phyloP scores from a whole-genome alignment of 352 stramenopile species.

The Elongisporangium prolatum region DNA sequence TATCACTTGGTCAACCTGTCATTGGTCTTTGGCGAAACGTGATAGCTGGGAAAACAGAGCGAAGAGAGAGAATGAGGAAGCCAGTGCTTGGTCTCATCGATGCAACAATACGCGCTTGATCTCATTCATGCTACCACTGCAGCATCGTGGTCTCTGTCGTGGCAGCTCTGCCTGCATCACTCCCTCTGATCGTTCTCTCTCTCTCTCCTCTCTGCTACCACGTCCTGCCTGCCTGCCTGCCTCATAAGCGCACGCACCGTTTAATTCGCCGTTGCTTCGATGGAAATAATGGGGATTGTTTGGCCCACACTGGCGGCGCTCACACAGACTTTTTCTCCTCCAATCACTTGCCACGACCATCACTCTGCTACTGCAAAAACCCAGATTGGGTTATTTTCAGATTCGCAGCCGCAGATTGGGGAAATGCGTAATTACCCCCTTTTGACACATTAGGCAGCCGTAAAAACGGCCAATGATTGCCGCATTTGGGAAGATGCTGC shows the following conservation, averaged over 20 bases:
- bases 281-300: slow-evolving; percentile 77
- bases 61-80: background rate
- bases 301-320: slow-evolving; percentile 5
- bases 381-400: background rate
- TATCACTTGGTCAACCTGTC: background rate
- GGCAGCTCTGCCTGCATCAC: slow-evolving; percentile 7
- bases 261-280: slow-evolving; percentile 69
- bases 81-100: background rate
- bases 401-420: background rate
- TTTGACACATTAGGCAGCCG: background rate
- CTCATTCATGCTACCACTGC: background rate
- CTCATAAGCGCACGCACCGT: slow-evolving; percentile 22
- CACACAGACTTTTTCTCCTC: slow-evolving; percentile 45
- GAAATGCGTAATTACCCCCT: slow-evolving; percentile 13
- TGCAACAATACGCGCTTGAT: background rate
- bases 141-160: background rate
- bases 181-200: background rate
- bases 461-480: background rate
- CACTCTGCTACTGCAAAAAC: slow-evolving; percentile 20
- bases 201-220: background rate
- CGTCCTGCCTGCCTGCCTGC: background rate
- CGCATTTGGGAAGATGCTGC: background rate
- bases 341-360: slow-evolving; percentile 66
- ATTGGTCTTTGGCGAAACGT: background rate
- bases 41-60: background rate